Base-by-base conservation (phyloP, 1,139 yeast species). In the Pichia cactophila region DNA sequence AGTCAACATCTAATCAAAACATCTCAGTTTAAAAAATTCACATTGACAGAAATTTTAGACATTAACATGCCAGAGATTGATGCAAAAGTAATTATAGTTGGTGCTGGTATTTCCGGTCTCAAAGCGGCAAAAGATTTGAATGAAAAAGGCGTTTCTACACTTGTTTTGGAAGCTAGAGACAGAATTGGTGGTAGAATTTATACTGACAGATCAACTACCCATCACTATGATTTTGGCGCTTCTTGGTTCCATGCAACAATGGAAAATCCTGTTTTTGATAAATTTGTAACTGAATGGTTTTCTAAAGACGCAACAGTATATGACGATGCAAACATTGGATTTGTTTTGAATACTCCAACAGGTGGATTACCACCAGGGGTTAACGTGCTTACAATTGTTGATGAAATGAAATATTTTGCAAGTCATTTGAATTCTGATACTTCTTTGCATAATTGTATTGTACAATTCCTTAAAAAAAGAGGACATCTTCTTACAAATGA, bases 191-290 rank as follows among this genome's bases (percentile, higher is more conserved):
- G 88, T 2, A 63, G 84, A 49, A 59, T 80, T 12, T 59, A 66
- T 20, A 72, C 81, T 2, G 60, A 62, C 26, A 47, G 58, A 14
- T 44, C 57, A 10, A 61, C 63, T 2, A 42, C 40, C 5, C 48
- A 23, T 53, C 62, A 14, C 66, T 83, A 83, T 60, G 96, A 87
- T 63, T 58, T 86, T 23, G 96, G 96, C 0, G 95, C 94, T 0
- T 77, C 88, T 16, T 87, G 96, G 96, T 83, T 83, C 61, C 96
- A 87, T 62, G 92, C 86, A 54, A 76, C 86, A 0, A 67, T 83
- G 45, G 72, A 74, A 48, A 86, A 87, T 58, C 74, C 74, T 3
- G 70, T 84, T 9, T 86, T 80, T 56, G 73, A 75, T 52, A 82
- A 80, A 36, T 59, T 70, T 43, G 54, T 57, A 8, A 64, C 56